Evolutionary conservation across 139 green algal species (phyloP).

Genomic region (Micractinium conductrix): DNA sequence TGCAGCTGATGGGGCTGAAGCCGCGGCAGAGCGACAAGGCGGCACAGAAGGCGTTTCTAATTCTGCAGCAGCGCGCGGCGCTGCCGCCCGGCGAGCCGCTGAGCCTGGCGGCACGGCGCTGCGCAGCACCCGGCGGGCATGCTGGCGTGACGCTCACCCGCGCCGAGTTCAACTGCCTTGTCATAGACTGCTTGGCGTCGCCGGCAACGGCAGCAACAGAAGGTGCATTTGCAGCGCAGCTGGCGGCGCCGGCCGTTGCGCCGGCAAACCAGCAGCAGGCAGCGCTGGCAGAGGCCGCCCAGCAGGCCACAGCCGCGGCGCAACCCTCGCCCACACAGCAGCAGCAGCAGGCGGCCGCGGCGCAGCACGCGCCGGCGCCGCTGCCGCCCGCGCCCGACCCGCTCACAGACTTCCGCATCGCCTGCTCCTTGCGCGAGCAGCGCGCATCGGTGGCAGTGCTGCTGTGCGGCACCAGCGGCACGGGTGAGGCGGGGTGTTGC

Average conservation of each 20-base stretch:
- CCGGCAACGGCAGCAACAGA: background rate
- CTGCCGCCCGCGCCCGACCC: background rate
- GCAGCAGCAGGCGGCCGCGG: background rate
- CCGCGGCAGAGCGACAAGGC: conserved; percentile 75
- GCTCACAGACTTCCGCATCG: conserved; percentile 17
- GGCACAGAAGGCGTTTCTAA: conserved; percentile 33
- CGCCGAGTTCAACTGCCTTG: conserved; percentile 43
- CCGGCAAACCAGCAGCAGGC: background rate
- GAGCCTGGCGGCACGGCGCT: background rate
- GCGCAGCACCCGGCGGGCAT: background rate
- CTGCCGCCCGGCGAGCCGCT: conserved; percentile 23
- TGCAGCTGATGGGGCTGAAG: conserved; percentile 86
- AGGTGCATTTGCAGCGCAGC: too few species aligned
- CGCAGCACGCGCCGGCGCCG: too few species aligned
- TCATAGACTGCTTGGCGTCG: conserved; percentile 42
- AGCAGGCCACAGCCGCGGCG: too few species aligned
- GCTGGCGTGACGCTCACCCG: conserved; percentile 33
- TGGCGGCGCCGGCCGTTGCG: background rate
- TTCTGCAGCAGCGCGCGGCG: conserved; percentile 42
- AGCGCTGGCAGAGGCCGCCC: too few species aligned
- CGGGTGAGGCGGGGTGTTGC: conserved; percentile 1
- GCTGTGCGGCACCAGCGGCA: conserved; percentile 67
- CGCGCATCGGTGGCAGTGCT: conserved; percentile 34
- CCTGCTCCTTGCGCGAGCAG: conserved; percentile 34
- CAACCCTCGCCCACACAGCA: background rate